Base-by-base conservation (phyloP, 139 green algal species). In the Parachlorella kessleri region DNA sequence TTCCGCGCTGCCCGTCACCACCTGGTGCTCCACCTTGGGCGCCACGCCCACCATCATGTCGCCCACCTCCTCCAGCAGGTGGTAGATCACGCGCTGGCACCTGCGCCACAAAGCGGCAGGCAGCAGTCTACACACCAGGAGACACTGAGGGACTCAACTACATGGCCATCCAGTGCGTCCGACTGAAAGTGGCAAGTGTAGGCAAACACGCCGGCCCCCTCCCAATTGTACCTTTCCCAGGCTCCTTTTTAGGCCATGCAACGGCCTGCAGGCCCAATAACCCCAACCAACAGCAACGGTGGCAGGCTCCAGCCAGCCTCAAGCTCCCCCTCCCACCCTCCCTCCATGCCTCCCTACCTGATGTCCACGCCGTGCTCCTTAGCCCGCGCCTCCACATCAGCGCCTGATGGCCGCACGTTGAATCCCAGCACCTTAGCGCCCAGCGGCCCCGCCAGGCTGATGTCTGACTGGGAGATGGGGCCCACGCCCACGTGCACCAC, bases 31-130 rank as follows among this genome's bases (percentile, higher is more conserved):
- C 38, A 79, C 67, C 48, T 48, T 42, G 8, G 88, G 84, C 2
- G 81, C 71, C 24, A 53, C 73, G 30, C 75, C 86, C 28, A 80
- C 39, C 54, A 91, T 70, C 75, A 87, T 66, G 30, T 54, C 55
- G 14, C 65, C 78, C 53, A 91, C 82, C 26, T 93, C 85, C 41
- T 95, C 91, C 73, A 97, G 78, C 54, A 98, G 75, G 55, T 90
- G 75, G 79, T 98, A 98, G 71, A 98, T 96, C 53, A 98, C 85
- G 28, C 81, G 76, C 48, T 95, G 90, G 32, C 76, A 81, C 30
- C 75, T 68, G 63, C 63, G 28, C 24, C 14, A 18, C 14, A 14
- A 59, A 18, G 48, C 48, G 21, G 48, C 48, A 59, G 48, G 48
- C 48, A 59, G 48, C 48, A 59, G 21, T 18, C 48, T 18, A 59